Percentiles rank a stretch among this genome's conserved stretches.
Conservation (phyloP, 1,284 basidiomycete species). For the Austroboletus olivaceoglutinosus region DNA sequence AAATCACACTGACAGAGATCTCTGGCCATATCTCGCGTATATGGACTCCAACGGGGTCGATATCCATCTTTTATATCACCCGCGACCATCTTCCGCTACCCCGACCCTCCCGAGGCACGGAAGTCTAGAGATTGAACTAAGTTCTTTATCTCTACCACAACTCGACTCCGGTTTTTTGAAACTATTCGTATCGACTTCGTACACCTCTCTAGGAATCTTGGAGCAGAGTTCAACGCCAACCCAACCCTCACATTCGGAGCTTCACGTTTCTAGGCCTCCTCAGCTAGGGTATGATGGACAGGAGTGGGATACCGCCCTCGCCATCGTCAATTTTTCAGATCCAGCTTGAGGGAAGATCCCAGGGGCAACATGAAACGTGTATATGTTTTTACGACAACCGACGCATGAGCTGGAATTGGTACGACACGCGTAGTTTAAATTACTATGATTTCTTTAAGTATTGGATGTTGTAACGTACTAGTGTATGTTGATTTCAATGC, state of each 20-base stretch:
- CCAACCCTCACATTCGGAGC: conserved; percentile 16
- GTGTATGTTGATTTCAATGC: background rate
- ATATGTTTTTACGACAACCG: background rate
- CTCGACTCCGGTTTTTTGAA: conserved; percentile 45
- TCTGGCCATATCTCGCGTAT: conserved; percentile 49
- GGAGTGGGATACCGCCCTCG: conserved; percentile 35
- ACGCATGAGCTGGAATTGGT: conserved; percentile 12
- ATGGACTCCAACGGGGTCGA: conserved; percentile 46
- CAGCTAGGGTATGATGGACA: conserved; percentile 18
- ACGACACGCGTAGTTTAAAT: background rate
- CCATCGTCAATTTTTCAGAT: conserved; percentile 22
- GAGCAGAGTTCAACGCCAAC: conserved; percentile 37
- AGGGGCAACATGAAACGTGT: background rate
- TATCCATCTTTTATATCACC: conserved; percentile 43
- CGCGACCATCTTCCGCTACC: conserved; percentile 25
- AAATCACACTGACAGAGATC: conserved; percentile 41
- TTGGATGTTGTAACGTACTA: background rate
- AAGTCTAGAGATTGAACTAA: conserved; percentile 37
- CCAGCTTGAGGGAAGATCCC: background rate
- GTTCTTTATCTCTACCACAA: conserved; percentile 35
- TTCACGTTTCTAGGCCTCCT: conserved; percentile 4
- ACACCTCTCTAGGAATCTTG: conserved; percentile 42
- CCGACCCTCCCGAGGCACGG: conserved; percentile 39
- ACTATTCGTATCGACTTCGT: conserved; percentile 45
- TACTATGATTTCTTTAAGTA: background rate